Percentiles rank a stretch among this genome's conserved stretches.
Evolutionary conservation across 164 flowering plant genomes (phyloP).

Genomic region (Euptelea pleiosperma): DNA sequence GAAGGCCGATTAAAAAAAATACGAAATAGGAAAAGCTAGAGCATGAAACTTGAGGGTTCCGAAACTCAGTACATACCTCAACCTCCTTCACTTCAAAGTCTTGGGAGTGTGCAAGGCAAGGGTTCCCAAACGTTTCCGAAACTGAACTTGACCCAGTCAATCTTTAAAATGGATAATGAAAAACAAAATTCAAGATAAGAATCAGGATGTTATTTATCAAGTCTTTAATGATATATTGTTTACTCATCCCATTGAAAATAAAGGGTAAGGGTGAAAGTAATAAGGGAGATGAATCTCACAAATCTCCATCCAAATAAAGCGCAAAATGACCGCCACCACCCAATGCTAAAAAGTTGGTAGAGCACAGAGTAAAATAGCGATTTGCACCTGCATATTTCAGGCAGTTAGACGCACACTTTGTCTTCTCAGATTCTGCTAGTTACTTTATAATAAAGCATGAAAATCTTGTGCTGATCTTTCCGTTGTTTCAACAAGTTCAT

Average conservation of each 20-base stretch:
- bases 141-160: constrained; percentile 76
- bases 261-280: background rate
- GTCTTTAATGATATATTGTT: no score
- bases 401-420: constrained; percentile 2
- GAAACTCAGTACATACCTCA: constrained; percentile 49
- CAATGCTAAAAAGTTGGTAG: constrained; percentile 65
- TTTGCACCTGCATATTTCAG: constrained; percentile 53
- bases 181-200: constrained; percentile 2
- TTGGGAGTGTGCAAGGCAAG: constrained; percentile 67
- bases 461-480: no score
- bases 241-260: no score
- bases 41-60: no score
- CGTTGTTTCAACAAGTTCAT: no score
- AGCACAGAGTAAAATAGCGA: constrained; percentile 79
- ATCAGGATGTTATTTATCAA: no score
- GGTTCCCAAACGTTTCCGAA: constrained; percentile 86
- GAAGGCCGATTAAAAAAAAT: no score
- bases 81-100: constrained; percentile 82
- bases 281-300: constrained; percentile 43
- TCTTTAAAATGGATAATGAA: constrained; percentile 21
- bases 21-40: no score
- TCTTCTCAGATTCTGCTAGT: no score
- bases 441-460: no score
- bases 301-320: constrained; percentile 73
- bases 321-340: constrained; percentile 96